Percentiles rank a stretch among this genome's conserved stretches.
These are phyloP conservation scores for Lachancea fermentati DNA, from an alignment of 805 yeast species.

Conservation along the genomic window DNA sequence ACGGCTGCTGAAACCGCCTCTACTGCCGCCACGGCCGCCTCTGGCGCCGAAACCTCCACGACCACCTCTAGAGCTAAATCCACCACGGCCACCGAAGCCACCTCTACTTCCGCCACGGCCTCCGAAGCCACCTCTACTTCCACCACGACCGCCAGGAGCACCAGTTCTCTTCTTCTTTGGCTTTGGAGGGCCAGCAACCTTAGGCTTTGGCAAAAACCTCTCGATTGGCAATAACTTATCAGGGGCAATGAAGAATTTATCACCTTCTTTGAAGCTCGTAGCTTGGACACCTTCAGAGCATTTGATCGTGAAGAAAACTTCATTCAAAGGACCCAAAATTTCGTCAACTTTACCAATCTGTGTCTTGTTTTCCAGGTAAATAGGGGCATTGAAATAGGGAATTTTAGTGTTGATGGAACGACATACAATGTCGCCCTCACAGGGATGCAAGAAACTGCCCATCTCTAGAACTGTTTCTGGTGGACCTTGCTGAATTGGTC, in stretches of 20 bases:
- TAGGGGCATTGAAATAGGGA: constrained; percentile 98
- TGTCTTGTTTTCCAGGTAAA: constrained; percentile 91
- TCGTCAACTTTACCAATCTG: constrained; percentile 97
- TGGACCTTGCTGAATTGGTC: constrained; percentile 82
- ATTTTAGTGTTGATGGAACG: constrained; percentile 89
- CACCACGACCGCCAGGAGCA: constrained; percentile 38
- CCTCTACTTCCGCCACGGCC: constrained; percentile 45
- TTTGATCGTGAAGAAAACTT: constrained; percentile 95
- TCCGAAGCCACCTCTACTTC: constrained; percentile 41
- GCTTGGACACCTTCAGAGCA: constrained; percentile 97
- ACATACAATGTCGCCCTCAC: constrained; percentile 97
- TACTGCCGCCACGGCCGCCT: constrained; percentile 45
- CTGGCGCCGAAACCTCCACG: constrained; percentile 28
- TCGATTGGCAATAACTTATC: constrained; percentile 94
- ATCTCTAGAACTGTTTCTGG: constrained; percentile 92
- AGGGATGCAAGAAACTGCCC: constrained; percentile 87
- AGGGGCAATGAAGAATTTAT: constrained; percentile 90
- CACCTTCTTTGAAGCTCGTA: constrained; percentile 87
- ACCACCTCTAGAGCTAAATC: constrained; percentile 36
- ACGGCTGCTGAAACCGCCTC: constrained; percentile 40
- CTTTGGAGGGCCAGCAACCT: constrained; percentile 76
- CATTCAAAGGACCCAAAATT: constrained; percentile 94
- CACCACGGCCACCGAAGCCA: constrained; percentile 39
- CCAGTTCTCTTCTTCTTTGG: constrained; percentile 61
- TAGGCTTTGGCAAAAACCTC: constrained; percentile 95